Conservation (phyloP, 2,329 filamentous ascomycete species). For the Neonectria coccinea region DNA sequence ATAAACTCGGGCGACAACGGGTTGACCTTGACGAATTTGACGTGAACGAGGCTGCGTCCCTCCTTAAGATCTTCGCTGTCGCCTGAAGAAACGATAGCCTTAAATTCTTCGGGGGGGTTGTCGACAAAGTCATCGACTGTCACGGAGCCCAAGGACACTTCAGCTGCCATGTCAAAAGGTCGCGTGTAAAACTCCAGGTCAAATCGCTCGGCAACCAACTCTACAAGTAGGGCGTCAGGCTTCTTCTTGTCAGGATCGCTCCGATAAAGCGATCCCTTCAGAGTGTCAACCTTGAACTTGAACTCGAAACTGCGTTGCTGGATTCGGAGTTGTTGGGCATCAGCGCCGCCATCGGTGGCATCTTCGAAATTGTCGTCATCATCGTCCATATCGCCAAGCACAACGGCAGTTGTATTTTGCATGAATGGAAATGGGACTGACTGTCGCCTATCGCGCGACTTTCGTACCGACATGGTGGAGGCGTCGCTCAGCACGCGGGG, state of each 20-base stretch:
- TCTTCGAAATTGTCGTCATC: conserved; percentile 77
- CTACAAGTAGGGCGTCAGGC: conserved; percentile 85
- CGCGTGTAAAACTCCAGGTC: conserved; percentile 88
- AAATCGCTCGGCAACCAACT: conserved; percentile 91
- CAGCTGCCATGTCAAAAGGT: conserved; percentile 91
- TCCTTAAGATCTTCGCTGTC: conserved; percentile 78
- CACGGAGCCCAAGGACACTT: conserved; percentile 87
- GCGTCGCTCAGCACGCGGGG: conserved; percentile 60
- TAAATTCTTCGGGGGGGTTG: conserved; percentile 89
- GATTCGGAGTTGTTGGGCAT: conserved; percentile 72
- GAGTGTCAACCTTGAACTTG: conserved; percentile 93
- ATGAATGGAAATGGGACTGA: conserved; percentile 82
- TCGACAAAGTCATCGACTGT: conserved; percentile 96
- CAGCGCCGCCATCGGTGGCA: conserved; percentile 68
- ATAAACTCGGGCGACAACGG: conserved; percentile 92
- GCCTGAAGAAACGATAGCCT: conserved; percentile 93
- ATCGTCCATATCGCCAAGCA: conserved; percentile 81
- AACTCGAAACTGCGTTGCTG: conserved; percentile 96
- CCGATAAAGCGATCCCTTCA: conserved; percentile 92
- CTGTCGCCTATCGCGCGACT: conserved; percentile 64
- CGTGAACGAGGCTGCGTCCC: conserved; percentile 83
- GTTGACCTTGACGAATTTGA: conserved; percentile 93
- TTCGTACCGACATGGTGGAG: conserved; percentile 60
- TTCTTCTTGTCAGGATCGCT: conserved; percentile 83
- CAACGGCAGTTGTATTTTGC: conserved; percentile 78